Evolutionary conservation across 192 early-diverging fungal species (phyloP), one percentile per base, ranked within the genome.

Genomic region (Coemansia sp.): DNA sequence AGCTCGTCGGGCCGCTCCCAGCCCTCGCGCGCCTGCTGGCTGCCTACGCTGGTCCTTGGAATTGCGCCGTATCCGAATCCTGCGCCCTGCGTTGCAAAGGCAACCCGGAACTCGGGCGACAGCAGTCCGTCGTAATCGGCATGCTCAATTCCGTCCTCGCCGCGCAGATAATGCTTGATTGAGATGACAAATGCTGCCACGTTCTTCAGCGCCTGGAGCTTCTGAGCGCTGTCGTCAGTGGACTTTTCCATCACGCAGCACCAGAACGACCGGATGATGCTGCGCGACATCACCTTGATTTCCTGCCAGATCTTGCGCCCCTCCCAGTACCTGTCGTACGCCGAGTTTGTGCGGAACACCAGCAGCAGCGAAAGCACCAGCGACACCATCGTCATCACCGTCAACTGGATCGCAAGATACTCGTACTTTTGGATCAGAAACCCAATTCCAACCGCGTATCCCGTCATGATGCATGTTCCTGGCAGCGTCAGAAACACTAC

Each of bases 271-370:
- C 96, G 90, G 4, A 94, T 84, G 55, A 95, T 64, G 82, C 90
- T 92, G 47, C 95, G 90, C 52, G 93, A 83, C 22, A 84, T 78
- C 26, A 87, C 83, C 37, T 85, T 84, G 66, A 94, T 72, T 13
- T 86, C 84, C 40, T 86, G 87, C 94, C 94, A 98, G 18, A 88
- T 68, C 67, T 90, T 85, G 48, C 96, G 87, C 18, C 92, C 96
- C 81, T 95, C 96, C 88, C 88, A 95, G 83, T 88, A 96, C 32
- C 94, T 83, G 66, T 90, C 88, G 63, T 91, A 91, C 19, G 89
- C 90, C 32, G 84, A 70, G 60, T 85, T 84, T 18, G 77, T 87
- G 46, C 85, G 73, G 76, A 88, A 85, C 9, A 87, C 83, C 22
- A 86, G 84, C 57, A 88, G 73, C 71, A 86, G 67, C 26, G 81